A percentile compares a stretch with the other conserved stretches of the same genome.
phyloP scores from a whole-genome alignment of 768 basidiomycete species.

The Tremella mesenterica region DNA sequence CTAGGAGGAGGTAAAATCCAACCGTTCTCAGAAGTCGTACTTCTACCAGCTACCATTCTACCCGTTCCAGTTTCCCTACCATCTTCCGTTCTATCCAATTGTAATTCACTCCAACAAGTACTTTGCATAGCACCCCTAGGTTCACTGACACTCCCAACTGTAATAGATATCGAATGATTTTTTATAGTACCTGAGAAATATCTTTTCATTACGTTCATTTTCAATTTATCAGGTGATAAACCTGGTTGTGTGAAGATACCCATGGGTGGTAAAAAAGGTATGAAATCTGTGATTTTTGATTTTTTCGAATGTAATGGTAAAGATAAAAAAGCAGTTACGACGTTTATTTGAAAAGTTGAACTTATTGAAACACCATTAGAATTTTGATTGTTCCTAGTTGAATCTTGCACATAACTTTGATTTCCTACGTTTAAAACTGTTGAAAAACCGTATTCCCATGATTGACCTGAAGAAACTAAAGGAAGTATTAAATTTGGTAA shows the following conservation, averaged over 20 bases:
- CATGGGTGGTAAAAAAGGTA: background rate
- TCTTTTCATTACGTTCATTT: slow-evolving; percentile 14
- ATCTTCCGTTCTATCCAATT: slow-evolving; percentile 12
- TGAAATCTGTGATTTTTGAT: background rate
- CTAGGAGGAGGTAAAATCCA: slow-evolving; percentile 37
- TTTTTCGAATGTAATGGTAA: background rate
- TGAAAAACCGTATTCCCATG: slow-evolving; percentile 33
- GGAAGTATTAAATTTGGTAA: slow-evolving; percentile 18
- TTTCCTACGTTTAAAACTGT: slow-evolving; percentile 31
- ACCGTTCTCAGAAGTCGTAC: slow-evolving; percentile 26
- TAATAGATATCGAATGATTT: slow-evolving; percentile 27
- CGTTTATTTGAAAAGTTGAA: slow-evolving; percentile 31
- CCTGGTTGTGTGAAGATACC: slow-evolving; percentile 5
- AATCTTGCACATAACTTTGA: no score
- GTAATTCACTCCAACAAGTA: slow-evolving; percentile 27
- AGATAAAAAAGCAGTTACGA: slow-evolving; percentile 28
- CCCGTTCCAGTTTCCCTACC: slow-evolving; percentile 19
- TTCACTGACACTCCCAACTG: slow-evolving; percentile 35
- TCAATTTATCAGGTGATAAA: slow-evolving; percentile 5
- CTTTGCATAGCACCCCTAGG: slow-evolving; percentile 29
- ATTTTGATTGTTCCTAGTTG: no score
- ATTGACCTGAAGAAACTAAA: background rate
- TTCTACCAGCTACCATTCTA: slow-evolving; percentile 33
- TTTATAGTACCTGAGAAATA: slow-evolving; percentile 21
- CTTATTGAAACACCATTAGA: slow-evolving; percentile 20